phyloP scores from a whole-genome alignment of 1,139 yeast genomes.

The Taphrina flavorubra region DNA sequence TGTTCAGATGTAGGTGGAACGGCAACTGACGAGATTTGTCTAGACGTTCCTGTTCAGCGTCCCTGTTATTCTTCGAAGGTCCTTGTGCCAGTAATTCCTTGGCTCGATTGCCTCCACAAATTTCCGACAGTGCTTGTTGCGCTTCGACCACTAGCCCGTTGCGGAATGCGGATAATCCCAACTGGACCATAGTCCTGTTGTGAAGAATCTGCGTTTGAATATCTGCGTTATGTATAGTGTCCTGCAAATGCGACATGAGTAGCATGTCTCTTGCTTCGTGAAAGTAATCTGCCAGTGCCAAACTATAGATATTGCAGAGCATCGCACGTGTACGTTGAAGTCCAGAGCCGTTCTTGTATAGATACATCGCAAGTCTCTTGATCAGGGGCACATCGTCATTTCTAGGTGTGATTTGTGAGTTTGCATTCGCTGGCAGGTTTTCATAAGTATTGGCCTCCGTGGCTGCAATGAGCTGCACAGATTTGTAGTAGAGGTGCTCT shows the following conservation, averaged over 20 bases:
- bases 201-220: constrained; percentile 85
- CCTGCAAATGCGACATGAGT: constrained; percentile 81
- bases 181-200: constrained; percentile 93
- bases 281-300: constrained; percentile 85
- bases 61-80: constrained; percentile 69
- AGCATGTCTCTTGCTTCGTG: constrained; percentile 85
- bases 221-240: constrained; percentile 81
- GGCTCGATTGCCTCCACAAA: constrained; percentile 82
- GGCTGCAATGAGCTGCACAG: constrained; percentile 70
- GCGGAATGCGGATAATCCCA: constrained; percentile 95
- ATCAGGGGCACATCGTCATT: constrained; percentile 58
- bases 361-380: constrained; percentile 67
- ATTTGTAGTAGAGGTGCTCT: constrained; percentile 93
- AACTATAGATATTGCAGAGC: constrained; percentile 84
- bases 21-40: constrained; percentile 89
- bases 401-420: constrained; percentile 53
- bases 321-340: constrained; percentile 81
- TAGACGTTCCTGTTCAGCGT: constrained; percentile 54
- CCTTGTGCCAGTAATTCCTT: constrained; percentile 97
- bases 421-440: constrained; percentile 53
- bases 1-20: constrained; percentile 96
- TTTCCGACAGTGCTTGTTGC: constrained; percentile 85
- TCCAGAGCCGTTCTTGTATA: constrained; percentile 69
- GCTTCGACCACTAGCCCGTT: constrained; percentile 83
- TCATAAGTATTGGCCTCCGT: constrained; percentile 78